Base-by-base conservation (phyloP, 441 rosid genomes). In the Lepidium campestre region DNA sequence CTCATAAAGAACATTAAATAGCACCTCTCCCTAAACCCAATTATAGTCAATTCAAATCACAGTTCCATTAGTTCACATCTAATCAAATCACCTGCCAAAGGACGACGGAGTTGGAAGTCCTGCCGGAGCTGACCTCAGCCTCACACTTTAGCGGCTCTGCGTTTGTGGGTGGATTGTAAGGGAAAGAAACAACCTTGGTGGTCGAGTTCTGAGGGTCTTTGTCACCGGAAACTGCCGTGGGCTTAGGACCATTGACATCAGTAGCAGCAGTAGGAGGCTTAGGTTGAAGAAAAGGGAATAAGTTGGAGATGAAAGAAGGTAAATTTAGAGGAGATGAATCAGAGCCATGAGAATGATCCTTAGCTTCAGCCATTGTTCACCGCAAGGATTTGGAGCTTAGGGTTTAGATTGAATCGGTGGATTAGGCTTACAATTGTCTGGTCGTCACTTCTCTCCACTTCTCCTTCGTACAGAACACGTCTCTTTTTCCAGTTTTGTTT, bases 61-160 rank as follows among this genome's bases (percentile, higher is more conserved):
- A 34, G 35, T 32, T 15, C 63, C 44, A 65, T 37, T 18, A 11
- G 20, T 2, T 4, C 50, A 58, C 14, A 54, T 20, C n/a, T 34
- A 1, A 20, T 14, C 18, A 15, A 37, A 23, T 11, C 36, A 92
- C 98, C 98, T 92, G 97, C 97, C 97, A 90, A 56, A 92, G 77
- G 66, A 90, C 75, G 42, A 84, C 32, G 42, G 90, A 86, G 52
- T 90, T 90, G 18, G 91, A 83, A 72, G 98, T 84, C 78, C 71
- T 88, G 29, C 90, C 87, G 41, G 86, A 52, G 50, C 77, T 72
- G 52, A 74, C 83, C 62, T 84, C 87, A 5, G 74, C 81, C 75
- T 90, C 87, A 10, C 76, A 4, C 57, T 80, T 83, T 25, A 88
- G 44, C 1, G 89, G 77, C 23, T 80, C 73, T 5, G 79, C 39